A percentile compares a stretch with the other conserved stretches of the same genome.
phyloP scores from a whole-genome alignment of 805 yeast species.

The Ogataea wickerhamii region DNA sequence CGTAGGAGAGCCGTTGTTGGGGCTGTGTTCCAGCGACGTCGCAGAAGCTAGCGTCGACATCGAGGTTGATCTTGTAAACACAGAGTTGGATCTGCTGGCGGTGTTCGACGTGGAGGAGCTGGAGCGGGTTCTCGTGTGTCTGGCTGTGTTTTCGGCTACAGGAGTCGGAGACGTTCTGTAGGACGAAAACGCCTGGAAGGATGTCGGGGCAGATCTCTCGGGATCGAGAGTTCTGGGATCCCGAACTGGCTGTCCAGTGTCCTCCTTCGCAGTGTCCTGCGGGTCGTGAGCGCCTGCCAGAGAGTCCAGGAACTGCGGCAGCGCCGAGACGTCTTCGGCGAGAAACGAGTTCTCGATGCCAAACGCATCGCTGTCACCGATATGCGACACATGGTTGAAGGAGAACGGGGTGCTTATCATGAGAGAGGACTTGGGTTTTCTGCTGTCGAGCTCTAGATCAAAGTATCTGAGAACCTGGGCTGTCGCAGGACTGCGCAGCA shows the following conservation, averaged over 20 bases:
- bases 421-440: conserved; percentile 10
- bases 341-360: conserved; percentile 30
- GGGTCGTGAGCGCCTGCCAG: conserved; percentile 1
- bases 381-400: conserved; percentile 33
- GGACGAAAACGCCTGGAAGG: conserved; percentile 29
- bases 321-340: conserved; percentile 12
- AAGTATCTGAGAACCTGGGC: conserved; percentile 18
- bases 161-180: conserved; percentile 31
- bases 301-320: conserved; percentile 13
- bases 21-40: conserved; percentile 11
- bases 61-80: conserved; percentile 31
- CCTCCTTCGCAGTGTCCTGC: conserved; percentile 1
- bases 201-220: conserved; percentile 4
- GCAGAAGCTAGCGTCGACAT: conserved; percentile 24
- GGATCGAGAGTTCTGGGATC: conserved; percentile 11
- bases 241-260: conserved; percentile 1
- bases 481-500: conserved; percentile 11
- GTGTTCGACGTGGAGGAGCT: conserved; percentile 20
- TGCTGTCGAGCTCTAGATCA: conserved; percentile 15
- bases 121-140: conserved; percentile 16
- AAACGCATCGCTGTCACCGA: conserved; percentile 27
- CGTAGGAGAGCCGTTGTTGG: background rate
- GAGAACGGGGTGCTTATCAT: conserved; percentile 33
- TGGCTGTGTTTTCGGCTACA: conserved; percentile 2
- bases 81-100: conserved; percentile 22